These are phyloP conservation scores for Helotiales sp. DNA, from an alignment of 2,329 filamentous ascomycete genomes.

Conservation along the genomic window DNA sequence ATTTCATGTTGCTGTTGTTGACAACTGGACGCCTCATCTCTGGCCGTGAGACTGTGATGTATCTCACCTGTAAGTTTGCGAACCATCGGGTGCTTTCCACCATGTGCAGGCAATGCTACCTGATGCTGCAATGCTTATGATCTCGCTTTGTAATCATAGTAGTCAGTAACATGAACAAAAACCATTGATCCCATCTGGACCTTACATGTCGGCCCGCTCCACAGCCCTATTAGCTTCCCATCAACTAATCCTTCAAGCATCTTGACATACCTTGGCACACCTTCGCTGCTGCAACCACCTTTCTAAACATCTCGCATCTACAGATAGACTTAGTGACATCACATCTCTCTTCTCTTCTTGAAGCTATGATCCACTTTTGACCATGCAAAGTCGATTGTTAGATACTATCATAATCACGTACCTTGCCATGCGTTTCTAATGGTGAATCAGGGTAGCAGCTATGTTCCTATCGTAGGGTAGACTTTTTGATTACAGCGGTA, in stretches of 20 bases:
- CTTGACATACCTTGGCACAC: neutral
- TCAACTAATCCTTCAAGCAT: neutral
- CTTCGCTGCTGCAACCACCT: neutral
- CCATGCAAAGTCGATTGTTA: neutral
- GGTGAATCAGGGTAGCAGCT: neutral
- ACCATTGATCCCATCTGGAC: neutral
- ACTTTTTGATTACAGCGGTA: neutral
- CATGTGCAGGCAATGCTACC: no score
- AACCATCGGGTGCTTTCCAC: no score
- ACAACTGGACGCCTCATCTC: no score
- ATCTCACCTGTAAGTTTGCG: no score
- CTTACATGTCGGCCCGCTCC: neutral
- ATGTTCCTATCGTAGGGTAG: neutral
- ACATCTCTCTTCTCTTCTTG: neutral
- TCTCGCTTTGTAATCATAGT: neutral
- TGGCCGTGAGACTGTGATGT: no score
- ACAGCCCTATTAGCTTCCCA: neutral
- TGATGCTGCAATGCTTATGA: no score
- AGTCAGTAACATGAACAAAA: neutral
- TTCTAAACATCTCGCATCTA: neutral
- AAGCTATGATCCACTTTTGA: neutral
- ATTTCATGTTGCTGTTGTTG: no score
- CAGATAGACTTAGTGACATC: neutral
- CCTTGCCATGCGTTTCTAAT: neutral
- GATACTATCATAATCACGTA: neutral